Evolutionary conservation across 2,329 filamentous ascomycete genomes (phyloP).

Genomic region (Cadophora luteo-olivacea): DNA sequence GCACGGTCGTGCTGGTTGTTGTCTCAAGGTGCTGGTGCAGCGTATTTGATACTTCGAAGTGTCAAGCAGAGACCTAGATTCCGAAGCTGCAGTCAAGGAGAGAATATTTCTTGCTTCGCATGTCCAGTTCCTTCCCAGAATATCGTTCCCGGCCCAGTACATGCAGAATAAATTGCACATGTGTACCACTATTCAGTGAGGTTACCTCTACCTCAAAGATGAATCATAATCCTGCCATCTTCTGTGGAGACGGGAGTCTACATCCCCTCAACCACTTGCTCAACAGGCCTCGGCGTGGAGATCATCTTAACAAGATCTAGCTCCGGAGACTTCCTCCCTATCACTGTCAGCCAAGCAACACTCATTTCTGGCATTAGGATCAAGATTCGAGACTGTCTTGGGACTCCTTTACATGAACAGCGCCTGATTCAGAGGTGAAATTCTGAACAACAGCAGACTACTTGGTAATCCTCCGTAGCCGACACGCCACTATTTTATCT

Average conservation of each 20-base stretch:
- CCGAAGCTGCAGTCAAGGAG: too few relatives aligned
- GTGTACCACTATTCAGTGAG: background rate
- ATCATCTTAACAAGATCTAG: background rate
- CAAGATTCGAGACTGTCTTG: background rate
- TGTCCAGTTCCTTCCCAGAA: too few relatives aligned
- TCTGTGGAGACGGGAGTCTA: background rate
- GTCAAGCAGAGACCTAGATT: background rate
- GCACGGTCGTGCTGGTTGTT: slow-evolving; percentile 9
- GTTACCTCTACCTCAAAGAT: background rate
- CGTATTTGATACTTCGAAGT: background rate
- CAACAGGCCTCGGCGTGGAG: background rate
- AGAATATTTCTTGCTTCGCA: too few relatives aligned
- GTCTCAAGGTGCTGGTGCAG: background rate
- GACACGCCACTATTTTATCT: background rate
- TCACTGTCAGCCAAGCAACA: background rate
- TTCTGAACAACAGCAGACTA: background rate
- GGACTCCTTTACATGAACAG: background rate
- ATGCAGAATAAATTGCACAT: background rate
- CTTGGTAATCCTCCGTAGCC: background rate
- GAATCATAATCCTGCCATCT: background rate
- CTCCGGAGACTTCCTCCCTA: background rate
- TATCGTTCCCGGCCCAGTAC: too few relatives aligned
- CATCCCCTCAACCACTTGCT: background rate
- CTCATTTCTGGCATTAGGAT: background rate
- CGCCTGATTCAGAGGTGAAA: background rate